Conservation (phyloP, 139 green algal species). For the Haematococcus lacustris region DNA sequence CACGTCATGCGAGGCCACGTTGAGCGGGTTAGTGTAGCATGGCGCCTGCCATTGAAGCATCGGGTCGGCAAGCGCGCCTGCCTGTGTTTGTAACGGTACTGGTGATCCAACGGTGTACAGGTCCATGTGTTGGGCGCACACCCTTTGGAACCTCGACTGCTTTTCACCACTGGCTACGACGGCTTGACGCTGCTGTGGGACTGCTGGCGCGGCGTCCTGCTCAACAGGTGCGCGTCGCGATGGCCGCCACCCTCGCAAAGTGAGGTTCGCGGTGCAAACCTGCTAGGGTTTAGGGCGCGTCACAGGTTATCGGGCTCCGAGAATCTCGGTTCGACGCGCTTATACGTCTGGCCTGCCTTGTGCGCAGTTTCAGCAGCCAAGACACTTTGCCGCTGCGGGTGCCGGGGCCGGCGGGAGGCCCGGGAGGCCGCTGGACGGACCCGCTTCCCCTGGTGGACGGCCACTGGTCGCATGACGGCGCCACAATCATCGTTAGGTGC, state of each 20-base stretch:
- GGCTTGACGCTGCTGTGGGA: conserved; percentile 67
- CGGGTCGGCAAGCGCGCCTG: too few relatives aligned
- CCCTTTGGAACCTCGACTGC: conserved; percentile 52
- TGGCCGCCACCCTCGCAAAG: neutral
- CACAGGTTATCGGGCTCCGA: too few relatives aligned
- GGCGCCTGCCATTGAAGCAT: too few relatives aligned
- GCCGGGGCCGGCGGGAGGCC: too few relatives aligned
- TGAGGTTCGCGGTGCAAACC: neutral
- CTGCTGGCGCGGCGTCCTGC: conserved; percentile 22
- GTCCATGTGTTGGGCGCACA: conserved; percentile 66
- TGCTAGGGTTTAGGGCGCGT: neutral
- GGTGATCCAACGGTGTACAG: too few relatives aligned
- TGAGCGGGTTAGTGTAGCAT: too few relatives aligned
- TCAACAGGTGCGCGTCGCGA: conserved; percentile 29
- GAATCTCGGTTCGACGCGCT: too few relatives aligned
- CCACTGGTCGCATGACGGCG: conserved; percentile 54
- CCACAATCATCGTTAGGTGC: too few relatives aligned
- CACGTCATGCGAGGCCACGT: conserved; percentile 11
- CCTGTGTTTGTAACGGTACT: too few relatives aligned
- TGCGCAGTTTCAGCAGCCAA: conserved; percentile 41
- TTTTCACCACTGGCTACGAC: conserved; percentile 66
- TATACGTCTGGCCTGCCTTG: neutral
- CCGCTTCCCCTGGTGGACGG: conserved; percentile 62
- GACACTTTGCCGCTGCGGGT: too few relatives aligned
- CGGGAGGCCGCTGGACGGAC: conserved; percentile 62